These are phyloP conservation scores for Rutstroemia sp. DNA, from an alignment of 2,329 filamentous ascomycete species.

Conservation along the genomic window DNA sequence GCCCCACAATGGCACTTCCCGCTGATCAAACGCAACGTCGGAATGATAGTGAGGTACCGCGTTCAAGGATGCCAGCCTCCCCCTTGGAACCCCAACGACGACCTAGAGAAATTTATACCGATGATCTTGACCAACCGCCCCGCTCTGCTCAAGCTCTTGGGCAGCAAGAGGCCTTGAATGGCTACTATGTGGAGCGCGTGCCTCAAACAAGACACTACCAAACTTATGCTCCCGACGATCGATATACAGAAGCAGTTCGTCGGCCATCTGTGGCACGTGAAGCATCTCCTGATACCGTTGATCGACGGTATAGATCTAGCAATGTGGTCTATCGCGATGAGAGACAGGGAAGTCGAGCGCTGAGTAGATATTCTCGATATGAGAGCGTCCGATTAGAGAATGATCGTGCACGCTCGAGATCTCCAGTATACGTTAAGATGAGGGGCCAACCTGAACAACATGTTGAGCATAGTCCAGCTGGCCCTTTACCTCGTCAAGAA, in stretches of 20 bases:
- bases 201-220: conserved; percentile 15
- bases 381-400: conserved; percentile 29
- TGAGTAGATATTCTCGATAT: conserved; percentile 29
- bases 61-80: conserved; percentile 12
- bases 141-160: conserved; percentile 9
- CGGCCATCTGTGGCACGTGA: conserved; percentile 18
- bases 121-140: conserved; percentile 10
- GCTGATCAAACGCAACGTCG: conserved; percentile 10
- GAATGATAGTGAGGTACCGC: conserved; percentile 12
- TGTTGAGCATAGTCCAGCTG: conserved; percentile 28
- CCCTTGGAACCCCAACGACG: conserved; percentile 13
- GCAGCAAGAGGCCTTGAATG: conserved; percentile 8
- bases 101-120: conserved; percentile 10
- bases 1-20: background rate
- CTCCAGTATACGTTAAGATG: conserved; percentile 30
- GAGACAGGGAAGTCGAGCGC: conserved; percentile 26
- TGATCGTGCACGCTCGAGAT: conserved; percentile 30
- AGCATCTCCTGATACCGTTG: conserved; percentile 28
- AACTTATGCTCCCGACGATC: conserved; percentile 22
- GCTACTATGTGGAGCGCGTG: conserved; percentile 19
- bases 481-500: conserved; percentile 21
- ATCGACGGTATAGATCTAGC: conserved; percentile 28
- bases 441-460: conserved; percentile 24
- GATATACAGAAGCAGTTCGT: conserved; percentile 15
- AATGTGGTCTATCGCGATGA: conserved; percentile 30